Conservation (phyloP, 805 yeast genomes). For the Wickerhamomyces alni region DNA sequence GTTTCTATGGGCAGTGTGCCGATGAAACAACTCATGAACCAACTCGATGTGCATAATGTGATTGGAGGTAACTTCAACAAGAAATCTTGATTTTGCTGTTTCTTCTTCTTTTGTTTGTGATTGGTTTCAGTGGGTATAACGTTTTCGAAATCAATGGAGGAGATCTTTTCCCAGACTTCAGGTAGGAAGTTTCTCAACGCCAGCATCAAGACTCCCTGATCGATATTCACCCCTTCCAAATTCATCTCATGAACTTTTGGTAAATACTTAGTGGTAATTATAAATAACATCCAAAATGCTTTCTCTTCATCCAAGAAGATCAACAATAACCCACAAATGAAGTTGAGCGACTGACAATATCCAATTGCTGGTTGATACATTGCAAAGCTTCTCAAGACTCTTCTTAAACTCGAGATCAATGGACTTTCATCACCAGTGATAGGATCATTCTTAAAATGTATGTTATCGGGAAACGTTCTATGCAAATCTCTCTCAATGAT, state of each 20-base stretch:
- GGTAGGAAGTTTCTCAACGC: constrained; percentile 84
- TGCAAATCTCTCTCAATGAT: constrained; percentile 91
- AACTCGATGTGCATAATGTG: constrained; percentile 88
- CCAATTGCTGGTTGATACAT: constrained; percentile 86
- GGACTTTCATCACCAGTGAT: constrained; percentile 32
- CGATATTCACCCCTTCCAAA: constrained; percentile 90
- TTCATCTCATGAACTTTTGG: constrained; percentile 90
- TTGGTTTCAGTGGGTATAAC: constrained; percentile 24
- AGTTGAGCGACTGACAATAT: constrained; percentile 92
- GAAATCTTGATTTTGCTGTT: constrained; percentile 35
- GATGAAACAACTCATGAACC: constrained; percentile 98
- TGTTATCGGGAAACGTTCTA: constrained; percentile 92
- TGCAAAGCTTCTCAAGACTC: constrained; percentile 81
- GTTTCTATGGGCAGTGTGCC: constrained; percentile 88
- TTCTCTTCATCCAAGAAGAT: constrained; percentile 85
- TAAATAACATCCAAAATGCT: constrained; percentile 94
- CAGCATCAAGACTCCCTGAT: constrained; percentile 89
- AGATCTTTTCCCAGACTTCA: constrained; percentile 59
- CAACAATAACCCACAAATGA: constrained; percentile 80
- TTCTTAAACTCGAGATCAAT: constrained; percentile 62
- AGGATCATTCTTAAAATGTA: constrained; percentile 50
- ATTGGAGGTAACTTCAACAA: constrained; percentile 80
- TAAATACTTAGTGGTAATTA: constrained; percentile 74
- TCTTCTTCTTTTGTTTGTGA: constrained; percentile 10
- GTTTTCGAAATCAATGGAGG: constrained; percentile 27